These are phyloP conservation scores for Boletus patriciae DNA, from an alignment of 768 basidiomycete genomes.

Conservation along the genomic window DNA sequence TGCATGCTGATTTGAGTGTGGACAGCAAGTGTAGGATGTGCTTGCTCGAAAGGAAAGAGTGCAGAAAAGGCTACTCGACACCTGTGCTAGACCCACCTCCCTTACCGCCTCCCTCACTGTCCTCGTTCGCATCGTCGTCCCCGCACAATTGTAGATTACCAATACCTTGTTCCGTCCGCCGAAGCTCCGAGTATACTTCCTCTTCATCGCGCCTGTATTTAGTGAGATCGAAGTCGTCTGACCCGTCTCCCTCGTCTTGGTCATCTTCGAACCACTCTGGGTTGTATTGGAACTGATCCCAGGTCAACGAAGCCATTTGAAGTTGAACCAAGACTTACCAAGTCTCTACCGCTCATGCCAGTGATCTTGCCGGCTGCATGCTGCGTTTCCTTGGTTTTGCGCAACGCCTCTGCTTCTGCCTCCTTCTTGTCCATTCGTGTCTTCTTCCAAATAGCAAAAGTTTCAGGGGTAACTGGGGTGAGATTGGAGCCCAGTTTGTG, in stretches of 20 bases:
- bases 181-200: conserved; percentile 29
- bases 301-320: conserved; percentile 6
- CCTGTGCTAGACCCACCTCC: background rate
- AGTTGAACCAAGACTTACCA: conserved; percentile 51
- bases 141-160: conserved; percentile 19
- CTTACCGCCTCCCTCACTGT: background rate
- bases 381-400: conserved; percentile 80
- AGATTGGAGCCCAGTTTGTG: conserved; percentile 90
- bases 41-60: background rate
- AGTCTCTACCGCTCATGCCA: conserved; percentile 94
- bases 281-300: conserved; percentile 85
- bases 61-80: background rate
- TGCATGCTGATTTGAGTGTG: background rate
- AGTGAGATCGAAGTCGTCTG: conserved; percentile 56
- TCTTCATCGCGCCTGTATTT: conserved; percentile 52
- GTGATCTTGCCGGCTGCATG: conserved; percentile 83
- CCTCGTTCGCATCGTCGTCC: conserved; percentile 20
- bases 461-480: conserved; percentile 90
- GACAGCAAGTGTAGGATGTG: background rate
- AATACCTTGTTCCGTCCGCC: conserved; percentile 19
- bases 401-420: conserved; percentile 79
- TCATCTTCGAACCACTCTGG: conserved; percentile 93
- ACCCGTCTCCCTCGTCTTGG: conserved; percentile 48
- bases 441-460: conserved; percentile 94
- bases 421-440: conserved; percentile 93